phyloP scores from a whole-genome alignment of 2,329 filamentous ascomycete genomes.

The Neopestalotiopsis clavispora region DNA sequence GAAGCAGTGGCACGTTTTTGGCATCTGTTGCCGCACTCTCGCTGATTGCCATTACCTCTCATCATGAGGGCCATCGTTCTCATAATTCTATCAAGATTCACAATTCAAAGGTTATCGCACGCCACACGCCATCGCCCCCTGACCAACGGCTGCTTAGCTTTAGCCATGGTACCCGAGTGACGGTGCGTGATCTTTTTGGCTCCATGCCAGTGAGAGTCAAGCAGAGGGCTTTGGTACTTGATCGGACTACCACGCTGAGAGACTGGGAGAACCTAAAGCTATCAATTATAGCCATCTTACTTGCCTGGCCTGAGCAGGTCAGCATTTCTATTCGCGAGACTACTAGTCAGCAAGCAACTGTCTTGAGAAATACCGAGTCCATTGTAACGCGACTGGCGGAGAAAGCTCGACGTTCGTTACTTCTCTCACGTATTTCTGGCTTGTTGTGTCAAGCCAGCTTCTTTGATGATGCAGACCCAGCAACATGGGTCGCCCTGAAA shows the following conservation, averaged over 20 bases:
- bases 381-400: constrained; percentile 6
- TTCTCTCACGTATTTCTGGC: constrained; percentile 42
- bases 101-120: constrained; percentile 67
- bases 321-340: constrained; percentile 64
- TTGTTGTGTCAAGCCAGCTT: constrained; percentile 72
- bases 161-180: constrained; percentile 75
- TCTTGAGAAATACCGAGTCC: constrained; percentile 36
- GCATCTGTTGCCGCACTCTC: constrained; percentile 78
- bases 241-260: constrained; percentile 57
- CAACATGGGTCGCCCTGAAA: constrained; percentile 72
- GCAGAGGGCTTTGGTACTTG: constrained; percentile 64
- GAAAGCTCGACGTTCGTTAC: constrained; percentile 20
- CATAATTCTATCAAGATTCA: constrained; percentile 73
- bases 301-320: constrained; percentile 68
- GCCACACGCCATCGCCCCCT: constrained; percentile 64
- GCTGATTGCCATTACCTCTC: constrained; percentile 77
- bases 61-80: constrained; percentile 62
- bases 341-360: constrained; percentile 39
- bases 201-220: constrained; percentile 91
- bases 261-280: constrained; percentile 70
- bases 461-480: constrained; percentile 54
- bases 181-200: constrained; percentile 83
- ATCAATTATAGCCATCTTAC: constrained; percentile 65
- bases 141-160: constrained; percentile 61
- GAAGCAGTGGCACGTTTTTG: constrained; percentile 75